Conservation (phyloP, 768 basidiomycete genomes). For the Phaffia tasmanica region DNA sequence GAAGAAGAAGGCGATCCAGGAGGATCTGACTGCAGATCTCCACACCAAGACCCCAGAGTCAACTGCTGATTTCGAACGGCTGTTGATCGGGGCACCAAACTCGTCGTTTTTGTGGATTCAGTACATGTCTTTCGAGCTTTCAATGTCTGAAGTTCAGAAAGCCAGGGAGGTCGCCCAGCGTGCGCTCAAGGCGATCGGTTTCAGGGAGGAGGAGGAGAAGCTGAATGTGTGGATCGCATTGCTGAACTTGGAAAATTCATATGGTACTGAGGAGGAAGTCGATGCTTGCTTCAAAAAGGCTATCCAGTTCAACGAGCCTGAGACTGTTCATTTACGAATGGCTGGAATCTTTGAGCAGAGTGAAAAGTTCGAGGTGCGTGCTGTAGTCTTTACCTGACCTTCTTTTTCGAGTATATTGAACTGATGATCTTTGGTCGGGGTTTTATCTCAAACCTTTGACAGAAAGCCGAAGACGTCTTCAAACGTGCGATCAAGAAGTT, state of each 20-base stretch:
- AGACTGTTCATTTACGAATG: conserved; percentile 73
- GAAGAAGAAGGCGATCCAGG: conserved; percentile 37
- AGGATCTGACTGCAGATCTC: conserved; percentile 63
- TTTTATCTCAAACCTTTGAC: conserved; percentile 17
- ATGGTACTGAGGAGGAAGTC: conserved; percentile 69
- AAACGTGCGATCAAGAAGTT: conserved; percentile 88
- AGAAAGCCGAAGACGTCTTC: conserved; percentile 91
- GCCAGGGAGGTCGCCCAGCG: conserved; percentile 76
- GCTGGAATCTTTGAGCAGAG: conserved; percentile 75
- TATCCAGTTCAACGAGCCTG: conserved; percentile 77
- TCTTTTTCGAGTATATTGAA: neutral
- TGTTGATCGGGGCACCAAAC: conserved; percentile 84
- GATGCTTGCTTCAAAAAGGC: conserved; percentile 85
- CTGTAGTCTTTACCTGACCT: neutral
- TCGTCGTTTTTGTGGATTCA: conserved; percentile 98
- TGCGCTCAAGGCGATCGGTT: conserved; percentile 76
- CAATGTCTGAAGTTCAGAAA: conserved; percentile 91
- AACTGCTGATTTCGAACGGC: conserved; percentile 84
- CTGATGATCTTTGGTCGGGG: neutral
- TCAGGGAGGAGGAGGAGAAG: conserved; percentile 91
- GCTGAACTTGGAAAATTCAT: conserved; percentile 85
- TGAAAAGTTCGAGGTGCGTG: conserved; percentile 61
- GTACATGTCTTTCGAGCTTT: conserved; percentile 97
- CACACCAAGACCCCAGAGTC: conserved; percentile 77
- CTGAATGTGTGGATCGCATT: conserved; percentile 95